Percentiles rank a stretch among this genome's conserved stretches.
Evolutionary conservation across 1,284 basidiomycete species (phyloP).

Genomic region (Cutaneotrichosporon daszewskae): DNA sequence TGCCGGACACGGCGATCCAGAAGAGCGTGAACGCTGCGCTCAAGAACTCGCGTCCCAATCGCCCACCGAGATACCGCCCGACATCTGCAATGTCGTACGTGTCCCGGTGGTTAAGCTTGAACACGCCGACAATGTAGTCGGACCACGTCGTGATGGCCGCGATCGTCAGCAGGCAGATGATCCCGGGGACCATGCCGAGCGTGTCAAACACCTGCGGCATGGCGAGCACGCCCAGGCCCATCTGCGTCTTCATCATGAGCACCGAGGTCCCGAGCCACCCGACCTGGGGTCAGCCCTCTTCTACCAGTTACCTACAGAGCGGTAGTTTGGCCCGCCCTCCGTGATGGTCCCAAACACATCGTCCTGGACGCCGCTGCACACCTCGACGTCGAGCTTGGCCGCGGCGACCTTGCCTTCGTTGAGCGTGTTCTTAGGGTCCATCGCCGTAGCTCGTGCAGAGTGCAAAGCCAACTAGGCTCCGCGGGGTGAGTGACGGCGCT

Average conservation of each 20-base stretch:
- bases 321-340: slow-evolving; percentile 24
- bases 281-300: slow-evolving; percentile 2
- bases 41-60: slow-evolving; percentile 13
- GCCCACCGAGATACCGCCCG: neutral
- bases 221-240: slow-evolving; percentile 34
- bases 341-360: slow-evolving; percentile 25
- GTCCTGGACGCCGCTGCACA: slow-evolving; percentile 6
- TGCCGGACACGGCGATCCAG: slow-evolving; percentile 22
- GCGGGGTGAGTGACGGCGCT: too few species aligned
- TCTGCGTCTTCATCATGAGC: slow-evolving; percentile 28
- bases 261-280: slow-evolving; percentile 16
- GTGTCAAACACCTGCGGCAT: slow-evolving; percentile 31
- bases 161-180: slow-evolving; percentile 25
- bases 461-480: too few species aligned
- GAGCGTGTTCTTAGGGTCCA: too few species aligned
- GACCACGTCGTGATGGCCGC: slow-evolving; percentile 29
- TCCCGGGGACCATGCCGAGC: slow-evolving; percentile 29
- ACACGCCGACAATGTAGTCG: slow-evolving; percentile 15
- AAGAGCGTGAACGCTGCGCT: slow-evolving; percentile 10
- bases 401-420: too few species aligned
- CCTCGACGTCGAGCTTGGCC: slow-evolving; percentile 3
- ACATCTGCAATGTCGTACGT: slow-evolving; percentile 4
- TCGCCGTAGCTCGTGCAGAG: too few species aligned
- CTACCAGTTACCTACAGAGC: slow-evolving; percentile 10
- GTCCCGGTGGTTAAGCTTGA: slow-evolving; percentile 19